These are phyloP conservation scores for Adansonia gregorii DNA, from an alignment of 441 rosid genomes.

Conservation along the genomic window DNA sequence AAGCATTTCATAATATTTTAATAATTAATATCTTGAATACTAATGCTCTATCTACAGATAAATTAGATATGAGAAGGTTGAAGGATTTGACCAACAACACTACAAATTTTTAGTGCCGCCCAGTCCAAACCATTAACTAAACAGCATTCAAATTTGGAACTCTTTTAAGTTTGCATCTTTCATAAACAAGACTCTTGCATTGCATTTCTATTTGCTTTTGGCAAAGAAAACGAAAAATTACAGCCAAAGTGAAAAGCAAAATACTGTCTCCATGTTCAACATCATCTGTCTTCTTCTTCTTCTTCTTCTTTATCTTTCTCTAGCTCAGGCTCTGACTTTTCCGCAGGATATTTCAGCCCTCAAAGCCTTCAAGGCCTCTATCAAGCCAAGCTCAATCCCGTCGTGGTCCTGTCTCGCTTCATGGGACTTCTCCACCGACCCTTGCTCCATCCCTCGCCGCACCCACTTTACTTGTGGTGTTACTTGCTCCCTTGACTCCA, in stretches of 20 bases:
- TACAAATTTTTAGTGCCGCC: not conserved
- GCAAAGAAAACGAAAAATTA: not conserved
- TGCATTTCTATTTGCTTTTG: not conserved
- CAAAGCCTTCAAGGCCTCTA: slow-evolving; percentile 63
- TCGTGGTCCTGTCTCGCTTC: slow-evolving; percentile 79
- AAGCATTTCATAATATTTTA: too few species aligned
- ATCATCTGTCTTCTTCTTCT: slow-evolving; percentile 17
- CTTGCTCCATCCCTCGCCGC: slow-evolving; percentile 78
- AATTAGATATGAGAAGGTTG: too few species aligned
- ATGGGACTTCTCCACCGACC: slow-evolving; percentile 85
- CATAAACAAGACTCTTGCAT: not conserved
- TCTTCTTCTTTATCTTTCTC: slow-evolving; percentile 13
- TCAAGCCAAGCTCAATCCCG: slow-evolving; percentile 62
- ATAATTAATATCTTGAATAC: too few species aligned
- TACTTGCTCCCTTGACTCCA: slow-evolving; percentile 67
- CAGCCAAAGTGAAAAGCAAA: not conserved
- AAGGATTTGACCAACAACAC: not conserved
- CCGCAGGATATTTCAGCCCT: slow-evolving; percentile 72
- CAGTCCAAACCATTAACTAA: not conserved
- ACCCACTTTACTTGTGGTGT: slow-evolving; percentile 77
- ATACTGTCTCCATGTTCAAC: not conserved
- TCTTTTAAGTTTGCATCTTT: slow-evolving; percentile 12
- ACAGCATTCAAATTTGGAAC: not conserved
- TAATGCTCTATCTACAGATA: too few species aligned
- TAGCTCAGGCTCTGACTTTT: slow-evolving; percentile 48